Evolutionary conservation across 2,329 filamentous ascomycete genomes (phyloP), one percentile per base, ranked within the genome.

Genomic region (Aureobasidium sp.): DNA sequence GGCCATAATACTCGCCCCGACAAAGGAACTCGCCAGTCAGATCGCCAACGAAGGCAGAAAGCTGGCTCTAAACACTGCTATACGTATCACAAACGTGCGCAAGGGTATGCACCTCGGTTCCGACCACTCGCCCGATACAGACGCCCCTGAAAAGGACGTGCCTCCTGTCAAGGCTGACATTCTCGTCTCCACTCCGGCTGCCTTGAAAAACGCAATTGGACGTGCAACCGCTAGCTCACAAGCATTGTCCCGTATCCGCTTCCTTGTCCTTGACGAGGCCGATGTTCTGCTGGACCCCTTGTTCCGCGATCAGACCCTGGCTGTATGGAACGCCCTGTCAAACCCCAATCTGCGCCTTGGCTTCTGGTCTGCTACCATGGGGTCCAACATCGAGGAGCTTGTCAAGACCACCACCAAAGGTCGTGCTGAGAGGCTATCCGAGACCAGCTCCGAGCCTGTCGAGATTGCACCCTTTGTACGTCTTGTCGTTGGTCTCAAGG

Each of bases 361-460:
- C 11, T 86, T 96, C 64, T 99, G 93, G 91, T 97, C 94, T 15
- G 94, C 94, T 15, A 99, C 94, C 0, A 97, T 99, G 87, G 91
- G 90, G 3, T 96, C 93, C 17, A 94, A 88, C 68, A 89, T 97
- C 45, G 94, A 99, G 76, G 80, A 86, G 22, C 79, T 97, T 8
- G 83, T 90, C 50, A 82, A 82, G 7, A 82, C 84, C n/a, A 87
- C 86, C 15, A 82, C 94, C 56, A 76, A 80, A 42, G 75, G 79
- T 9, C 81, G 86, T 19, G 48, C 64, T n/a, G 67, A 73, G 45
- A 42, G 65, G 67, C 14, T 70, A 70, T 31, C 79, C 76, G 54
- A 61, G 12, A 44, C 59, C 9, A 47, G 33, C 29, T 27, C n/a
- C 11, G 29, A 22, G 7, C 47, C 47, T 19, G 45, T 65, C 19